Conservation (phyloP, 306 rosid species). For the Quercus aquifolioides region DNA sequence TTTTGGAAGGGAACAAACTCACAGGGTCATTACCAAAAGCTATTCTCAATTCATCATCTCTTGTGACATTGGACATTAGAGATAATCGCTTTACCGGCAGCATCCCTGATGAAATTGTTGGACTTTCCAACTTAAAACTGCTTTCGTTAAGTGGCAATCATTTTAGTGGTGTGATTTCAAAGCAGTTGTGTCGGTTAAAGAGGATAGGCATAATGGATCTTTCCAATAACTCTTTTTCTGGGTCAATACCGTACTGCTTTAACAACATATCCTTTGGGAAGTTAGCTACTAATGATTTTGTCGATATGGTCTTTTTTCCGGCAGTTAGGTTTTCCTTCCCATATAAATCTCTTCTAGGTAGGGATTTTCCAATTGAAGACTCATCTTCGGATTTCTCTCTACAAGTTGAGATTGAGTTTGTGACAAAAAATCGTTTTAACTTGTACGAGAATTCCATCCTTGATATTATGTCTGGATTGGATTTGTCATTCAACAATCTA, state of each 20-base stretch:
- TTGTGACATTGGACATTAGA: conserved; percentile 15
- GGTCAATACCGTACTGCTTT: conserved; percentile 16
- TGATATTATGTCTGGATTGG: rapidly evolving
- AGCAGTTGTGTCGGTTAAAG: background rate
- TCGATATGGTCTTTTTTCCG: too few relatives aligned
- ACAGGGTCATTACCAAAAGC: background rate
- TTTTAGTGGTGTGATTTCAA: conserved; percentile 18
- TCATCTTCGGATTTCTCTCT: rapidly evolving
- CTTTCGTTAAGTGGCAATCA: conserved; percentile 12
- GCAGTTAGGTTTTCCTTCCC: rapidly evolving
- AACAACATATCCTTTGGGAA: background rate
- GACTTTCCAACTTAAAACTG: background rate
- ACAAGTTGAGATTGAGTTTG: background rate
- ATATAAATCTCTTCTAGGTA: too few relatives aligned
- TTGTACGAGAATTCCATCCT: rapidly evolving
- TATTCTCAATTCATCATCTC: background rate
- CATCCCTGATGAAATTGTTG: conserved; percentile 18
- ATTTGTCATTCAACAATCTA: rapidly evolving
- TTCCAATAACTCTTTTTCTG: conserved; percentile 9
- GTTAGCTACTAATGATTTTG: background rate
- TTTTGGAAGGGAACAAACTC: conserved; percentile 6
- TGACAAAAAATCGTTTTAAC: too few relatives aligned
- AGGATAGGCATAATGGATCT: background rate
- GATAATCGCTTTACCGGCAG: conserved; percentile 2
- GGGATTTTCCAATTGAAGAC: too few relatives aligned